A percentile compares a stretch with the other conserved stretches of the same genome.
phyloP scores from a whole-genome alignment of 768 basidiomycete species.

The Pholiota conissans region DNA sequence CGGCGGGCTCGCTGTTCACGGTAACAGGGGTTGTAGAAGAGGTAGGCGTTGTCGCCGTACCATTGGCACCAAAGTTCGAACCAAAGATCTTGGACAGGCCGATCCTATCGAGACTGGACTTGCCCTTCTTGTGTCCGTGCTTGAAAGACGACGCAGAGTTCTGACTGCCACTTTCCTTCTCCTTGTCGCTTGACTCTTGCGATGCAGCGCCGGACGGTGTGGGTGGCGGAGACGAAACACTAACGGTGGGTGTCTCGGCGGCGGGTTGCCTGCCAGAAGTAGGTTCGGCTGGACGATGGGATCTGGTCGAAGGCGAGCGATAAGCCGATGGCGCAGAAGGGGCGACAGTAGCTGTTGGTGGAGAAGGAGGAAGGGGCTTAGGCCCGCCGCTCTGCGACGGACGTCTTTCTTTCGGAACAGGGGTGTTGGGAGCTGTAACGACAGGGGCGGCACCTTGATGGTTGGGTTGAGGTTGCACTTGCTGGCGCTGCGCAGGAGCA shows the following conservation, averaged over 20 bases:
- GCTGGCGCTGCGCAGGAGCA: not conserved
- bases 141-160: conserved; percentile 29
- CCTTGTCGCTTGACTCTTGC: conserved; percentile 19
- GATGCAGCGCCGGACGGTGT: conserved; percentile 26
- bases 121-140: conserved; percentile 62
- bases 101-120: conserved; percentile 75
- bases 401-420: conserved; percentile 29
- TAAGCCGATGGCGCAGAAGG: conserved; percentile 17
- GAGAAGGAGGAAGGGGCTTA: conserved; percentile 36
- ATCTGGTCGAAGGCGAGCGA: conserved; percentile 12
- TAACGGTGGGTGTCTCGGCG: conserved; percentile 24
- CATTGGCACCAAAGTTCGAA: conserved; percentile 27
- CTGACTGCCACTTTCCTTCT: conserved; percentile 32
- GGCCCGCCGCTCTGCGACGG: conserved; percentile 25
- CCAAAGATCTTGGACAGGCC: conserved; percentile 78
- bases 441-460: conserved; percentile 1
- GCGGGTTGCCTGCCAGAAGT: not conserved
- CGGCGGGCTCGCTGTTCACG: conserved; percentile 17
- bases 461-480: conserved; percentile 7
- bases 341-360: conserved; percentile 4
- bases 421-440: conserved; percentile 10
- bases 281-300: conserved; percentile 2
- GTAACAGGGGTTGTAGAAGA: conserved; percentile 29
- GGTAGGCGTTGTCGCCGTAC: conserved; percentile 18
- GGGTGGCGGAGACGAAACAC: conserved; percentile 36